A percentile compares a stretch with the other conserved stretches of the same genome.
phyloP scores from a whole-genome alignment of 345 rosid genomes.

The Jatropha curcas region DNA sequence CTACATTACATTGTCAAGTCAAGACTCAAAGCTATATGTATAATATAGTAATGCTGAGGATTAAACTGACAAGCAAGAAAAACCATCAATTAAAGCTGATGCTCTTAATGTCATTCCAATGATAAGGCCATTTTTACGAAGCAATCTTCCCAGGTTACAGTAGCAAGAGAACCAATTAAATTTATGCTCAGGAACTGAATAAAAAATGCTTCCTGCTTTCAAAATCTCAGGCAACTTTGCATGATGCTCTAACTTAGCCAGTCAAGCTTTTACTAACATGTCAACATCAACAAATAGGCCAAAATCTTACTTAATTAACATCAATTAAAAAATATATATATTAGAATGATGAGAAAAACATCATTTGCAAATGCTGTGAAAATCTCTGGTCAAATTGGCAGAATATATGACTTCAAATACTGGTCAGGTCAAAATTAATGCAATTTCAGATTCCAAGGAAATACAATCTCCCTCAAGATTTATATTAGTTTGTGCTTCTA shows the following conservation, averaged over 20 bases:
- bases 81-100: not conserved
- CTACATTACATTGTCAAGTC: not conserved
- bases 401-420: not conserved
- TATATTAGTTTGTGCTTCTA: not conserved
- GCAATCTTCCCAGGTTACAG: not conserved
- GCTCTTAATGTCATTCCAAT: not conserved
- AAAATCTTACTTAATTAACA: not conserved
- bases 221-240: not conserved
- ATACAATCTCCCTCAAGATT: not conserved
- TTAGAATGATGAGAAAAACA: too few relatives aligned
- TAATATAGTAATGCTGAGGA: not conserved
- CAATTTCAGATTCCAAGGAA: not conserved
- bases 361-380: not conserved
- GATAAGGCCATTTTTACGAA: not conserved
- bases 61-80: not conserved
- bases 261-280: not conserved
- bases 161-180: not conserved
- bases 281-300: not conserved
- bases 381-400: too few relatives aligned
- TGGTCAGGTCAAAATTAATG: not conserved
- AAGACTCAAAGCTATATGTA: not conserved
- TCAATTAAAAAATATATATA: not conserved
- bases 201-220: not conserved
- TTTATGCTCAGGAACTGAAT: not conserved
- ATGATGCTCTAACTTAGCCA: not conserved